Evolutionary conservation across 2,329 filamentous ascomycete genomes (phyloP), one percentile per base, ranked within the genome.

Genomic region (Colletotrichum cereale): DNA sequence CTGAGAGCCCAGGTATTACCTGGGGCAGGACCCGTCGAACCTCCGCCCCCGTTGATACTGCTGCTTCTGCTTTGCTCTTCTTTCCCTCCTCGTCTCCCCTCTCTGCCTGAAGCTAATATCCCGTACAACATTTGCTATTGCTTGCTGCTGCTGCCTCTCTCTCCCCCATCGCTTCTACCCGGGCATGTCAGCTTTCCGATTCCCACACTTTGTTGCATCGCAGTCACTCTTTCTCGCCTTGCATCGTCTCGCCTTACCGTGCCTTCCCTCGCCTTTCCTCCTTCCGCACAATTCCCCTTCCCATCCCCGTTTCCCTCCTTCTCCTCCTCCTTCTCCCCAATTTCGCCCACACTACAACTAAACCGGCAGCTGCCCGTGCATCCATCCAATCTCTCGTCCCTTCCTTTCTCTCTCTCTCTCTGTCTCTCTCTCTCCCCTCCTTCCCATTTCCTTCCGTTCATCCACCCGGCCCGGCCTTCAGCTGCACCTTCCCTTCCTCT

Each of bases 21-120:
- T 67, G 47, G 65, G 65, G 38, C 57, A 62, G 44, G 40, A 67
- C 67, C 62, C 63, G 62, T 66, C 56, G 56, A 61, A 61, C 64
- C 44, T 40, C 56, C 64, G 56, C 44, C 64, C 61, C 61, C 61
- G 48, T 62, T 31, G 29, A 24, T 36, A 44, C 29, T 56, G 31
- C 52, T 34, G 56, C 56, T 52, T 29, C 48, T 52, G 16, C 48
- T 18, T 21, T 24, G 14, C 58, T 63, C 14, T 24, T 18, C 47
- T 26, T 24, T 21, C 14, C 38, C 31, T 24, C 18, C 18, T 26
- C 11, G 24, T 12, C 24, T 50, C 24, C 11, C 29, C 24, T 29
- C 34, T 24, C 34, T 38, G 34, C 34, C 34, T 4, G 29, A 34
- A 29, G 34, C 34, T 40, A 40, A 36, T 40, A 38, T 57, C 21